Evolutionary conservation across 106 monocot species (phyloP), one percentile per base, ranked within the genome.

Genomic region (Apostasia shenzhenica): DNA sequence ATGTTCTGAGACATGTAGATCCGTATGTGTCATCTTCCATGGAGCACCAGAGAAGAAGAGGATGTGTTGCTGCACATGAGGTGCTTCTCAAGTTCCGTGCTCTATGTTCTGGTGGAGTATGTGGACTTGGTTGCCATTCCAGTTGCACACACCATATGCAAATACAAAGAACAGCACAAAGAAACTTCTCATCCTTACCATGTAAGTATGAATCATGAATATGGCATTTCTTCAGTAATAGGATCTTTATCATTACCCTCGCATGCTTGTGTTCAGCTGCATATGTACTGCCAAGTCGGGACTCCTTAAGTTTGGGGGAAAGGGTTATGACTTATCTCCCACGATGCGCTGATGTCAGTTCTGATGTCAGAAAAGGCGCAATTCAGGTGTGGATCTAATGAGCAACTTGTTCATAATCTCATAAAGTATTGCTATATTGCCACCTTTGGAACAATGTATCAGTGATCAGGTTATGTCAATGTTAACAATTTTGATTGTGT

Each of bases 1-100:
- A 99, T 72, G 92, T 92, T 77, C 87, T 99, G 56, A 92, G 87
- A 84, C 89, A 99, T 70, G 45, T 99, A 61, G 97, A 99, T 61
- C 39, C 68, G 54, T 99, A 83, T 90, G 89, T 92, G 73, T 99
- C 86, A 58, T 99, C 92, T 80, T 43, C 87, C 63, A 72, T 85
- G 55, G 97, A 92, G 57, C 84, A 99, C 80, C 89, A 99, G 73
- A 82, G 92, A 48, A 86, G 81, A 87, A 86, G 97, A 89, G 89
- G 87, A 8, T 92, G 92, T 66, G 26, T 74, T 72, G 86, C 92
- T 81, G 97, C 83, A 53, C 66, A 87, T 73, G 97, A 99, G 68
- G 57, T 92, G 77, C 77, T 99, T 13, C 67, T 72, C 54, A 99
- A 99, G 73, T 99, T 99, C 51, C 82, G 89, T 6, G 41, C 76